These are phyloP conservation scores for Orychophragmus violaceus DNA, from an alignment of 345 rosid species.

Conservation along the genomic window DNA sequence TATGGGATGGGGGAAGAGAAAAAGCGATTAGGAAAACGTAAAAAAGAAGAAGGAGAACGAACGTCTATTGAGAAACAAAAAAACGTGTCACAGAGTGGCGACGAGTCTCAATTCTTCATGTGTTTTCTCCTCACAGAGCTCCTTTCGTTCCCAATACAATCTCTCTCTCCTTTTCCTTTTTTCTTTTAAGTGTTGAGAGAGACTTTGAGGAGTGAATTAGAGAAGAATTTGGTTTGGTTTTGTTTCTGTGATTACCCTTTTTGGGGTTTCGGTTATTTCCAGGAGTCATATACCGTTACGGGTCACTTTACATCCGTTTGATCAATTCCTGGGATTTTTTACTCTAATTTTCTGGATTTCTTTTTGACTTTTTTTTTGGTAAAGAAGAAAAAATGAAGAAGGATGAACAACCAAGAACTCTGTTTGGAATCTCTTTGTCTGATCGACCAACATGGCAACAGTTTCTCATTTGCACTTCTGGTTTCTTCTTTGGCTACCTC, in stretches of 20 bases:
- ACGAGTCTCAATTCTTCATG: constrained; percentile 25
- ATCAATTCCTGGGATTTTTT: constrained; percentile 11
- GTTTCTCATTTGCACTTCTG: constrained; percentile 87
- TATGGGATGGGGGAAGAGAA: not conserved
- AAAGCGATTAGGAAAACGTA: constrained; percentile 10
- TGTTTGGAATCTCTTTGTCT: constrained; percentile 74
- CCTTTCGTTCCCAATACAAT: not conserved
- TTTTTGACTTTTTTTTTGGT: not conserved
- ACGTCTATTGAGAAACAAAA: not conserved
- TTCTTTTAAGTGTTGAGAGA: not conserved
- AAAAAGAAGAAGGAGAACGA: constrained; percentile 3
- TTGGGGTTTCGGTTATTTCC: not conserved
- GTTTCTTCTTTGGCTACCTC: constrained; percentile 95
- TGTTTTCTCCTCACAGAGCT: constrained; percentile 17
- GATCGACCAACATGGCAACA: constrained; percentile 76
- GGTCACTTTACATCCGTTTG: constrained; percentile 15
- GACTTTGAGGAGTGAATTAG: constrained; percentile 16
- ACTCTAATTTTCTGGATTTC: not conserved
- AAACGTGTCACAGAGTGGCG: constrained; percentile 30
- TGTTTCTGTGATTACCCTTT: not conserved
- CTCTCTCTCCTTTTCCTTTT: constrained; percentile 5
- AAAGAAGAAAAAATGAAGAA: constrained; percentile 37
- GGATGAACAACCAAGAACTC: constrained; percentile 59
- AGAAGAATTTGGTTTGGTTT: not conserved
- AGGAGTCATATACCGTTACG: constrained; percentile 6